A percentile compares a stretch with the other conserved stretches of the same genome.
Conservation (phyloP, 1,284 basidiomycete genomes). For the Moniliophthora roreri region DNA sequence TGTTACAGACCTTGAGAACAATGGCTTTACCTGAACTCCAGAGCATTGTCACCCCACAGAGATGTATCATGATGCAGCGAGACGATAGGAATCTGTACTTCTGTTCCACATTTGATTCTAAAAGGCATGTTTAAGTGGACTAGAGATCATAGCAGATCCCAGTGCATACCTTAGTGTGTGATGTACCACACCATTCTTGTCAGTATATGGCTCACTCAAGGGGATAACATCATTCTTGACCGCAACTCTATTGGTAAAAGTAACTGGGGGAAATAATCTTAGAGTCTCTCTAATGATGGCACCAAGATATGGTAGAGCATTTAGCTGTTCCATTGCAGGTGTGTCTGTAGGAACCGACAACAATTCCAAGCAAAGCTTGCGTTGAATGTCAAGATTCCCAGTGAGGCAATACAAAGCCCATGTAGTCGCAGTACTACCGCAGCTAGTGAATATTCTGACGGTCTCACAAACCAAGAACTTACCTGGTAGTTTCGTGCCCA, state of each 20-base stretch:
- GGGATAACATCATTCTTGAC: constrained; percentile 61
- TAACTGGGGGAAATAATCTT: constrained; percentile 63
- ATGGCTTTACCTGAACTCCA: too few species aligned
- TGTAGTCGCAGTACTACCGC: too few species aligned
- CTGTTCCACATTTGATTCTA: background rate
- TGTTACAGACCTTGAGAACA: too few species aligned
- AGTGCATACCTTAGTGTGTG: constrained; percentile 28
- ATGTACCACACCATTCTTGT: constrained; percentile 33
- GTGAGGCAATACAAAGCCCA: constrained; percentile 31
- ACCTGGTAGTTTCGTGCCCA: constrained; percentile 74
- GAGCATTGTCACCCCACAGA: too few species aligned
- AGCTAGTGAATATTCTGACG: too few species aligned
- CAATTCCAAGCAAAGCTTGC: constrained; percentile 70
- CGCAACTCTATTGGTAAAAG: constrained; percentile 48
- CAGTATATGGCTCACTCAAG: constrained; percentile 40
- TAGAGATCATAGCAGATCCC: background rate
- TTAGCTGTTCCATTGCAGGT: constrained; percentile 61
- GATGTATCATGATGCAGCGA: too few species aligned
- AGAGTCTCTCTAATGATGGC: constrained; percentile 68
- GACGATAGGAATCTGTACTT: too few species aligned
- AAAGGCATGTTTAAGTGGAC: constrained; percentile 30
- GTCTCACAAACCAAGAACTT: too few species aligned
- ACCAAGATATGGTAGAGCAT: constrained; percentile 60
- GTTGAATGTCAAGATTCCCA: constrained; percentile 54
- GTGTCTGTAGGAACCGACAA: constrained; percentile 44